Base-by-base conservation (phyloP, 23 red algal species). In the Agarophyton chilense region DNA sequence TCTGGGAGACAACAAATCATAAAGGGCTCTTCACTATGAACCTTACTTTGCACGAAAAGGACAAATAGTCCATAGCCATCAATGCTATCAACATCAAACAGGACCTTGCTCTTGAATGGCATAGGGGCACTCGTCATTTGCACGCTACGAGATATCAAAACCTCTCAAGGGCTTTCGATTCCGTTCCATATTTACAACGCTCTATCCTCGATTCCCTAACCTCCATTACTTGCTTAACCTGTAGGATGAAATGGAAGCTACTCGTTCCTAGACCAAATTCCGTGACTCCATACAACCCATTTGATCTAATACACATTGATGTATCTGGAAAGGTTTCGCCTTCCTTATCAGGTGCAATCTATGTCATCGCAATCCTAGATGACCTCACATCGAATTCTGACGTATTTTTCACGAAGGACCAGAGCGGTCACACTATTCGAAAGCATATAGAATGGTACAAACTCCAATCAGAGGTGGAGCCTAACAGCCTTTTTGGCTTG, bases 221-320 rank as follows among this genome's bases (percentile, higher is more conserved):
- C 10, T 87, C 19, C 52, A 9, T 87, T 16, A 21, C 82, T 28
- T 87, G 82, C n/a, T 45, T 87, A 5, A 87, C 55, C 4, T 1
- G 82, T n/a, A 87, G 74, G 16, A 87, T 87, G 55, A 58, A 87
- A 17, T 26, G 61, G 22, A 66, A 66, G 3, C 61, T 26, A 3
- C 61, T 34, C 34, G 33, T 66, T 3, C 22, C 61, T 16, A 66
- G 61, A 24, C 61, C 26, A 33, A 12, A 2, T 4, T 66, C 61
- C 26, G 61, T 66, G 3, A 32, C 61, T 12, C 26, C 61, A 12
- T 66, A 21, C 9, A 35, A 2, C 24, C 61, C 26, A 12, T 33
- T 32, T 21, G 82, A 72, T 31, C 14, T 87, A 9, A 49, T 87
- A 33, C 46, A 74, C 32, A 33, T 87, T n/a, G 82, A 87, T 45